A percentile compares a stretch with the other conserved stretches of the same genome.
These are phyloP conservation scores for Tetrapisispora namnaoensis DNA, from an alignment of 805 yeast genomes.

Conservation along the genomic window DNA sequence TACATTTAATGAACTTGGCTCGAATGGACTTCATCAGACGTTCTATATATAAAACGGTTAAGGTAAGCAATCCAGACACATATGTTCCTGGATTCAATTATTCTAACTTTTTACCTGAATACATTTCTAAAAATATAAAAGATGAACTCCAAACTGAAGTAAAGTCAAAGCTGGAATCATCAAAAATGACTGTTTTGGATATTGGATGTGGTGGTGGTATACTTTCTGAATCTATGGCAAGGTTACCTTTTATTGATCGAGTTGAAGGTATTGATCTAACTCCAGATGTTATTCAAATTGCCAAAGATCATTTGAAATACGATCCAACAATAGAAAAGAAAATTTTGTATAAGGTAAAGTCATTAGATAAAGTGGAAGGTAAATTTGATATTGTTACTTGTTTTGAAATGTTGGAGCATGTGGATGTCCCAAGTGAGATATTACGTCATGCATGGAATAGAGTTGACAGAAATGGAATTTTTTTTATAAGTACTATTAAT, in stretches of 20 bases:
- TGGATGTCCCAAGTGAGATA: slow-evolving; percentile 70
- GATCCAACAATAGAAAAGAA: slow-evolving; percentile 57
- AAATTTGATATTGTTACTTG: slow-evolving; percentile 72
- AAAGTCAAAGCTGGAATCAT: slow-evolving; percentile 18
- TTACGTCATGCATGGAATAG: slow-evolving; percentile 56
- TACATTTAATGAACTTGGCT: slow-evolving; percentile 88
- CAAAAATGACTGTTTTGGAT: slow-evolving; percentile 53
- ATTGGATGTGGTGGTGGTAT: slow-evolving; percentile 99
- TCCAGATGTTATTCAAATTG: slow-evolving; percentile 71
- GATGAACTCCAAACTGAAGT: slow-evolving; percentile 39
- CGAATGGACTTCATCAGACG: slow-evolving; percentile 78
- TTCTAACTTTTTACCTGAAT: slow-evolving; percentile 51
- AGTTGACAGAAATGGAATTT: slow-evolving; percentile 62
- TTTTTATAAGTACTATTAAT: slow-evolving; percentile 86
- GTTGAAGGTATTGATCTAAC: slow-evolving; percentile 86
- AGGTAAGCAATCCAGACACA: slow-evolving; percentile 30
- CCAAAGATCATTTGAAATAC: slow-evolving; percentile 50
- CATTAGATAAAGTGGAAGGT: slow-evolving; percentile 49
- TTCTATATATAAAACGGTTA: slow-evolving; percentile 34
- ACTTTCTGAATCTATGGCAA: slow-evolving; percentile 74
- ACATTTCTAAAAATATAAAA: slow-evolving; percentile 43
- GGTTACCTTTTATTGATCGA: slow-evolving; percentile 49
- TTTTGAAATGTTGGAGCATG: slow-evolving; percentile 95
- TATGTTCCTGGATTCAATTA: slow-evolving; percentile 71
- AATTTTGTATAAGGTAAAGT: slow-evolving; percentile 47